These are phyloP conservation scores for Globisporangium megalacanthum DNA, from an alignment of 352 stramenopile genomes.

Conservation along the genomic window DNA sequence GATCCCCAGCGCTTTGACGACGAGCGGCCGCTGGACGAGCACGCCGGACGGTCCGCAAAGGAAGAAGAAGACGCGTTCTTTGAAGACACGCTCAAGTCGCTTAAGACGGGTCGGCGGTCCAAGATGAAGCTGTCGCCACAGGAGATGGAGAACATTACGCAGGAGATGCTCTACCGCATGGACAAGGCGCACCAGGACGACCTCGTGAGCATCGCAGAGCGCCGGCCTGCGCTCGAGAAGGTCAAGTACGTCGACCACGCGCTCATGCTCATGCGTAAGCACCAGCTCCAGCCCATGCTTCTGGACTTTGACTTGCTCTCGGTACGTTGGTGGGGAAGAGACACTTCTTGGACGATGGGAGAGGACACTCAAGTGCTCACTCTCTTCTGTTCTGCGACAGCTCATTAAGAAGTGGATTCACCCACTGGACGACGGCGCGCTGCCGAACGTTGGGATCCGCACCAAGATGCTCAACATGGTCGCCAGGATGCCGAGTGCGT, in stretches of 20 bases:
- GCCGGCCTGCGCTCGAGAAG: constrained; percentile 66
- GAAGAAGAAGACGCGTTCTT: constrained; percentile 62
- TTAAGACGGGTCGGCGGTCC: constrained; percentile 73
- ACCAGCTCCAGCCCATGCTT: constrained; percentile 84
- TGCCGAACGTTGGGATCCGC: constrained; percentile 81
- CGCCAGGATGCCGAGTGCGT: constrained; percentile 59
- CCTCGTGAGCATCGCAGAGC: constrained; percentile 50
- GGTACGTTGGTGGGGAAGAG: constrained; percentile 21
- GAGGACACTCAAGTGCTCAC: neutral
- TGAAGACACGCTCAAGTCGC: constrained; percentile 73
- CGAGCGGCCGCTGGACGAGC: constrained; percentile 61
- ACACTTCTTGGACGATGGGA: no score
- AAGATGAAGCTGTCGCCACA: constrained; percentile 82
- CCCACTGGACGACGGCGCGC: constrained; percentile 62
- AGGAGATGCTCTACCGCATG: constrained; percentile 87
- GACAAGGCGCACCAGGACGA: constrained; percentile 84
- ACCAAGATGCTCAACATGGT: constrained; percentile 86
- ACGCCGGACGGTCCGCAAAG: constrained; percentile 21
- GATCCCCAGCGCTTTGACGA: constrained; percentile 78
- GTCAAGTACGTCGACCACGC: constrained; percentile 81
- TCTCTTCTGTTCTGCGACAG: constrained; percentile 16
- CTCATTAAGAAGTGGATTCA: constrained; percentile 90
- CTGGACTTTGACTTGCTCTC: constrained; percentile 84
- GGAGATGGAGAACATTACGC: constrained; percentile 82
- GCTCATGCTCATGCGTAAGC: constrained; percentile 67